Conservation (phyloP, 768 basidiomycete species). For the Termitomyces sp. region DNA sequence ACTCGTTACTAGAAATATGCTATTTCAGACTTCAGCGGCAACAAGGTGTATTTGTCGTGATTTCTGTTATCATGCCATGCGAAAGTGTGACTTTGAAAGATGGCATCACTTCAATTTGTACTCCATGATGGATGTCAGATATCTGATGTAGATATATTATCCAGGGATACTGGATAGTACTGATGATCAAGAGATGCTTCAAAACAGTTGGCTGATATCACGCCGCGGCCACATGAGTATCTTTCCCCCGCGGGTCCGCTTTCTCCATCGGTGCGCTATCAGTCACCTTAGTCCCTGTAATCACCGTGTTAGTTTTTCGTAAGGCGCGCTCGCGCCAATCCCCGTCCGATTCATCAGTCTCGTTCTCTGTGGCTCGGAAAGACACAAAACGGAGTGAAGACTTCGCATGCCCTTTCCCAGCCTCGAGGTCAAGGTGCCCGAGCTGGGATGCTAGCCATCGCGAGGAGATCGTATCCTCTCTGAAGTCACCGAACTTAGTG, state of each 20-base stretch:
- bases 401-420: neutral
- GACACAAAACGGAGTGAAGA: neutral
- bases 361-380: neutral
- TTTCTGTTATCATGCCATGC: no score
- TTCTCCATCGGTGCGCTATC: neutral
- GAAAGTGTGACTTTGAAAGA: no score
- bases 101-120: no score
- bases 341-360: neutral
- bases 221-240: no score
- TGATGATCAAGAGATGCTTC: neutral
- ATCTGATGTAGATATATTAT: no score
- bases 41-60: no score
- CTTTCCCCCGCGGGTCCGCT: neutral
- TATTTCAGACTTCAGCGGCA: no score
- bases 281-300: neutral
- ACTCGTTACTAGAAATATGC: no score
- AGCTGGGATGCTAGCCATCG: constrained; percentile 6
- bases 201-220: neutral
- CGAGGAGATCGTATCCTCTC: constrained; percentile 2
- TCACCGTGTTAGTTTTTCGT: neutral
- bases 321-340: neutral
- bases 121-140: no score
- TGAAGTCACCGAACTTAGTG: constrained; percentile 8
- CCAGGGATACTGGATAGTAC: no score
- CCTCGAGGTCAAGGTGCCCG: neutral